Evolutionary conservation across 805 yeast genomes (phyloP).

Genomic region (Lipomyces chichibuensis): DNA sequence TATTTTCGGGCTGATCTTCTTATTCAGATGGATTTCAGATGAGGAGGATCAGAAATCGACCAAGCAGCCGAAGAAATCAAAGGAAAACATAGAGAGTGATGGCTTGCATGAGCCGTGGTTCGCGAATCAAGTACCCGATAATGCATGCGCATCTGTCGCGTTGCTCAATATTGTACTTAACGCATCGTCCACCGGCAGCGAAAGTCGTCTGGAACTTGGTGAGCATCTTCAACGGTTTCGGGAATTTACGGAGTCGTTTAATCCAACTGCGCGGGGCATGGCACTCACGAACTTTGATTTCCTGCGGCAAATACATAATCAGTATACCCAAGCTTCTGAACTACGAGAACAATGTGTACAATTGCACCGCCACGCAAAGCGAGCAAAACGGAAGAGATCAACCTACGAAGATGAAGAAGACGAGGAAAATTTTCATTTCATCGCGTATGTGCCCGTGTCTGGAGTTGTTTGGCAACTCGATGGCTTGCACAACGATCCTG

Average conservation of each 20-base stretch:
- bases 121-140: slow-evolving; percentile 28
- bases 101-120: slow-evolving; percentile 21
- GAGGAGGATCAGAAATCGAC: background rate
- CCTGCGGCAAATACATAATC: slow-evolving; percentile 24
- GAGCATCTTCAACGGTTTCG: slow-evolving; percentile 14
- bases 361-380: slow-evolving; percentile 3
- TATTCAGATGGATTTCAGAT: slow-evolving; percentile 24
- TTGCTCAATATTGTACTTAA: slow-evolving; percentile 27
- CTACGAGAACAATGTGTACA: slow-evolving; percentile 19
- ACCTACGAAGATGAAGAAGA: slow-evolving; percentile 32
- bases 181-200: background rate
- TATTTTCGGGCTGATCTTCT: slow-evolving; percentile 23
- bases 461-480: slow-evolving; percentile 62
- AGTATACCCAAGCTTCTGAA: slow-evolving; percentile 23
- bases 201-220: slow-evolving; percentile 10
- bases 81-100: background rate
- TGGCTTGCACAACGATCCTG: slow-evolving; percentile 25
- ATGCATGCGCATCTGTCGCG: slow-evolving; percentile 31
- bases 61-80: background rate
- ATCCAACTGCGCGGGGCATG: slow-evolving; percentile 25
- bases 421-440: slow-evolving; percentile 58
- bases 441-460: slow-evolving; percentile 55
- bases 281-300: slow-evolving; percentile 25
- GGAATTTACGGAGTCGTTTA: slow-evolving; percentile 19
- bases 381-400: background rate